Evolutionary conservation across 257 asterid genomes (phyloP).

Genomic region (Petunia secreta): DNA sequence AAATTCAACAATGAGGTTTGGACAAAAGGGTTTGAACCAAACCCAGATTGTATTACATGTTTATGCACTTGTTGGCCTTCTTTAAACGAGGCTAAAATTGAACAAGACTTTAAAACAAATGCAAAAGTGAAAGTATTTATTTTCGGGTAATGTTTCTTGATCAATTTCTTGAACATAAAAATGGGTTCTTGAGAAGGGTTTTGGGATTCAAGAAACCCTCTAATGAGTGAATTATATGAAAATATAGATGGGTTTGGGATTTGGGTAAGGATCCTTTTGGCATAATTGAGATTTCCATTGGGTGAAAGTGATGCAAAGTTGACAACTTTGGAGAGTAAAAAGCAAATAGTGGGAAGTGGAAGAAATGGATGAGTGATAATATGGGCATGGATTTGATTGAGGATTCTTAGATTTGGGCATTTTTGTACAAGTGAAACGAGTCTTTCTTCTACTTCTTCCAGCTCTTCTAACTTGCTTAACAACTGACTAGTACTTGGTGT

Average conservation of each 20-base stretch:
- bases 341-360: constrained; percentile 44
- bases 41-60: constrained; percentile 57
- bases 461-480: constrained; percentile 9
- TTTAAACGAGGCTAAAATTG: constrained; percentile 46
- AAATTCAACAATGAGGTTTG: constrained; percentile 68
- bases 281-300: constrained; percentile 55
- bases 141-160: constrained; percentile 42
- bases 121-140: constrained; percentile 68
- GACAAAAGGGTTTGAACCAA: constrained; percentile 48
- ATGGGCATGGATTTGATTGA: constrained; percentile 66
- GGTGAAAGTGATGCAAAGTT: constrained; percentile 56
- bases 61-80: constrained; percentile 76
- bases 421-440: constrained; percentile 51
- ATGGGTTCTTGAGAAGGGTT: constrained; percentile 50
- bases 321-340: constrained; percentile 63
- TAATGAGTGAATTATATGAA: constrained; percentile 60
- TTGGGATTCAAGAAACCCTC: constrained; percentile 48
- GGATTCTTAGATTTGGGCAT: constrained; percentile 68
- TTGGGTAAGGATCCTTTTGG: constrained; percentile 47
- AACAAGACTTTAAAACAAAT: constrained; percentile 64
- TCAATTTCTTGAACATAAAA: constrained; percentile 47
- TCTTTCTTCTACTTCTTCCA: constrained; percentile 54
- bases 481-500: neutral
- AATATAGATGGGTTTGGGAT: constrained; percentile 56
- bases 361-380: constrained; percentile 50